Conservation (phyloP, 257 asterid genomes). For the Thymus quinquecostatus region DNA sequence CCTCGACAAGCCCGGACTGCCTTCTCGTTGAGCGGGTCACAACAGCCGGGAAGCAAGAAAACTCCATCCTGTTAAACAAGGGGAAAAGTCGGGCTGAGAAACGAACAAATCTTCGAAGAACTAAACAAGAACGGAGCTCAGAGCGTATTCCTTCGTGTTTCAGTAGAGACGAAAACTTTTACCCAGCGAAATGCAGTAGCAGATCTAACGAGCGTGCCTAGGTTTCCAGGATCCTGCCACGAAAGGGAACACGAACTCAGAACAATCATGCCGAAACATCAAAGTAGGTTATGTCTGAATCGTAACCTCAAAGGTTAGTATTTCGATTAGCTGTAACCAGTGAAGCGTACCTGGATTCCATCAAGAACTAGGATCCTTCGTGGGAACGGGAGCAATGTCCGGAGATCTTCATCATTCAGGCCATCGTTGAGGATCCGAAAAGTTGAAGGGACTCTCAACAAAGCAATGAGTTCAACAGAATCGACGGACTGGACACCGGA, state of each 20-base stretch:
- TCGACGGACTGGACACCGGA: constrained; percentile 84
- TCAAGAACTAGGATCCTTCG: constrained; percentile 89
- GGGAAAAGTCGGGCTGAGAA: not conserved
- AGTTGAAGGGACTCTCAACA: constrained; percentile 74
- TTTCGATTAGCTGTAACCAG: not conserved
- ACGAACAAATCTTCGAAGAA: not conserved
- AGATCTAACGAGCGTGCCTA: constrained; percentile 87
- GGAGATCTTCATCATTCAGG: constrained; percentile 45
- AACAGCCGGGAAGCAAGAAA: constrained; percentile 87
- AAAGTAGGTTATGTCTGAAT: not conserved
- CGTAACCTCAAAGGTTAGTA: no score
- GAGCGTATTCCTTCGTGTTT: not conserved
- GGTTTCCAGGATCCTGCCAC: constrained; percentile 94
- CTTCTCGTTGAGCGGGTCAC: constrained; percentile 98
- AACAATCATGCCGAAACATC: constrained; percentile 1
- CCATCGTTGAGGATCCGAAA: constrained; percentile 45
- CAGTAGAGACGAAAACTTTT: constrained; percentile 9
- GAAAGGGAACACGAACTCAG: constrained; percentile 24
- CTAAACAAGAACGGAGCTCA: not conserved
- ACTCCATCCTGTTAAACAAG: constrained; percentile 62
- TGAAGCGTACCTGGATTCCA: constrained; percentile 73
- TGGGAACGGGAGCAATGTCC: constrained; percentile 53
- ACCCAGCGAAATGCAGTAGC: constrained; percentile 97
- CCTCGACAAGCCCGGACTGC: constrained; percentile 91
- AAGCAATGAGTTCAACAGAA: constrained; percentile 71